Percentiles rank a stretch among this genome's conserved stretches.
phyloP scores from a whole-genome alignment of 805 yeast genomes.

The Zygoascus flipseniorum region DNA sequence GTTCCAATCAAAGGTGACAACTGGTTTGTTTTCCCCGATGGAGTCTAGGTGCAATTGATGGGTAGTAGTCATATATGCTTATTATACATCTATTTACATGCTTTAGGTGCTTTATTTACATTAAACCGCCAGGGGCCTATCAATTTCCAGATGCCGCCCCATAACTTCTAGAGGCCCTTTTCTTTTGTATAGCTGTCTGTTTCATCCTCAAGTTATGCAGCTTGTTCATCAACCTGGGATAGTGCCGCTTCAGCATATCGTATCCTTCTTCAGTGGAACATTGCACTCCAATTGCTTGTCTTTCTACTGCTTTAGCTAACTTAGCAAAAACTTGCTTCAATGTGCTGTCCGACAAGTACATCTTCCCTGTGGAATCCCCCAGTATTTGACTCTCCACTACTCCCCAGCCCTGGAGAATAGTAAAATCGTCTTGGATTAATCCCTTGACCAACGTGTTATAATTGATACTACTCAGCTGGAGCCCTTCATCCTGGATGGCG shows the following conservation, averaged over 20 bases:
- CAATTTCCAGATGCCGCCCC: no score
- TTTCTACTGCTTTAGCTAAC: background rate
- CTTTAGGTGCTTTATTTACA: background rate
- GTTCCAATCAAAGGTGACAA: slow-evolving; percentile 21
- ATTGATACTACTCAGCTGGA: slow-evolving; percentile 9
- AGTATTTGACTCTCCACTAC: slow-evolving; percentile 11
- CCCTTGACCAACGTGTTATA: slow-evolving; percentile 10
- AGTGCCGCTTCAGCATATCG: background rate
- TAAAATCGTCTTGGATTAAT: slow-evolving; percentile 4
- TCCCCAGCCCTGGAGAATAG: slow-evolving; percentile 6
- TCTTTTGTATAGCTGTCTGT: background rate
- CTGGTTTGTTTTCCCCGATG: slow-evolving; percentile 1
- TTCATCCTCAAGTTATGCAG: background rate
- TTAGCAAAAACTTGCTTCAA: background rate
- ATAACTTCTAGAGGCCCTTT: background rate
- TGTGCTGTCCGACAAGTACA: background rate
- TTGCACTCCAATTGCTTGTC: background rate
- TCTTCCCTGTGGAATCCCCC: background rate
- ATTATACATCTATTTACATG: background rate
- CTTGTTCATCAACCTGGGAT: slow-evolving; percentile 1
- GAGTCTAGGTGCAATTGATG: background rate
- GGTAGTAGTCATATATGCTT: background rate
- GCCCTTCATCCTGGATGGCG: slow-evolving; percentile 7
- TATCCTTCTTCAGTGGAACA: background rate
- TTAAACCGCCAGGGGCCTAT: no score